Evolutionary conservation across 805 yeast species (phyloP).

Genomic region (Candida pseudoglaebosa): DNA sequence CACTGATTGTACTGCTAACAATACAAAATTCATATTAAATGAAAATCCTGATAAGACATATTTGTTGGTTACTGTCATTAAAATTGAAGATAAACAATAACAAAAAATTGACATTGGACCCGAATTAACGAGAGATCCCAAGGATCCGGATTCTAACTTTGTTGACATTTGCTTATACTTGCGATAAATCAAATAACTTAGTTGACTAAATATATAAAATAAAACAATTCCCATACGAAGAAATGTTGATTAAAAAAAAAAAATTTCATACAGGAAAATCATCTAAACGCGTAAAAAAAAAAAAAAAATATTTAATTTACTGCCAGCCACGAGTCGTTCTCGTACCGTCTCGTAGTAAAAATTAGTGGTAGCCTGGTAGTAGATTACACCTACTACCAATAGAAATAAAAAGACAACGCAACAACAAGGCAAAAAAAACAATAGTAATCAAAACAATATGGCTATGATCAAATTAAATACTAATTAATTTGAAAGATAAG

Average conservation of each 20-base stretch:
- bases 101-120: constrained; percentile 69
- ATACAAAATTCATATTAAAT: constrained; percentile 79
- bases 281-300: too few species aligned
- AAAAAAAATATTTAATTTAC: too few species aligned
- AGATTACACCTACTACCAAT: too few species aligned
- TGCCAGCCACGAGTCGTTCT: too few species aligned
- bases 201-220: constrained; percentile 35
- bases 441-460: too few species aligned
- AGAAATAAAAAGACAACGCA: too few species aligned
- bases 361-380: too few species aligned
- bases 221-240: constrained; percentile 43
- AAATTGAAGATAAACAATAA: constrained; percentile 90
- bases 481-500: too few species aligned
- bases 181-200: constrained; percentile 25
- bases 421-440: too few species aligned
- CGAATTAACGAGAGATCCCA: constrained; percentile 43
- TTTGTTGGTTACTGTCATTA: constrained; percentile 97
- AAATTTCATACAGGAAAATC: not conserved
- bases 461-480: too few species aligned
- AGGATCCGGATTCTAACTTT: constrained; percentile 1
- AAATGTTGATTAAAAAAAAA: not conserved
- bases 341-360: too few species aligned
- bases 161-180: constrained; percentile 14
- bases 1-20: constrained; percentile 81
- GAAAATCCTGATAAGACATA: constrained; percentile 76